phyloP scores from a whole-genome alignment of 1,139 yeast genomes.

The Geotrichum candidum region DNA sequence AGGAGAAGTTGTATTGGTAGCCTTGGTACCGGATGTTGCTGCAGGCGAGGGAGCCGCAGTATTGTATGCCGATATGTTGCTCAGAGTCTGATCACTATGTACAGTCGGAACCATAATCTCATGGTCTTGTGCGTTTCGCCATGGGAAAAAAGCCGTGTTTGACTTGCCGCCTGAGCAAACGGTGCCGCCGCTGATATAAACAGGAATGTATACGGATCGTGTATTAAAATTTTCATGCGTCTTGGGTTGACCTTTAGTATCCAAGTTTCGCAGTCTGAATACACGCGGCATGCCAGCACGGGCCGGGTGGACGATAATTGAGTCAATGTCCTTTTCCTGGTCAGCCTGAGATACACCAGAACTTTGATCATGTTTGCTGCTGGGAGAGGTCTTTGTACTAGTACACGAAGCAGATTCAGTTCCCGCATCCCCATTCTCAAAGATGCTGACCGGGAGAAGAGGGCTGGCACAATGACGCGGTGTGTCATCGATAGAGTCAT shows the following conservation, averaged over 20 bases:
- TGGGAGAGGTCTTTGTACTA: background rate
- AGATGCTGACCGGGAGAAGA: slow-evolving; percentile 9
- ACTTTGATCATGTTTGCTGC: background rate
- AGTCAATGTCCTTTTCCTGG: background rate
- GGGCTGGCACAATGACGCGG: slow-evolving; percentile 6
- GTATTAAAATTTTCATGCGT: background rate
- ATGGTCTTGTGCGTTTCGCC: background rate
- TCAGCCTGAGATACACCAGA: background rate
- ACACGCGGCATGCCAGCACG: slow-evolving; percentile 7
- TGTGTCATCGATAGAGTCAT: background rate
- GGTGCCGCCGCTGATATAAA: background rate
- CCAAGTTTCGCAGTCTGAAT: slow-evolving; percentile 5
- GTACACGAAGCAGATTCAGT: background rate
- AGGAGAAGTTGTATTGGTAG: background rate
- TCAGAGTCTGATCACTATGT: background rate
- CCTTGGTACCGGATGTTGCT: background rate
- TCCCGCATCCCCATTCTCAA: background rate
- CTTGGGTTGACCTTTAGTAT: background rate
- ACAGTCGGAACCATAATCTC: background rate
- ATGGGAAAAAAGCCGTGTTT: background rate
- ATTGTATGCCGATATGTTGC: background rate
- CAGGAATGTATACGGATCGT: background rate
- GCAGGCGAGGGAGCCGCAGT: background rate
- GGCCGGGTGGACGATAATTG: slow-evolving; percentile 4
- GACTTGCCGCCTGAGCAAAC: background rate